Conservation (phyloP, 2,329 filamentous ascomycete genomes). For the Penicillium corylophilum region DNA sequence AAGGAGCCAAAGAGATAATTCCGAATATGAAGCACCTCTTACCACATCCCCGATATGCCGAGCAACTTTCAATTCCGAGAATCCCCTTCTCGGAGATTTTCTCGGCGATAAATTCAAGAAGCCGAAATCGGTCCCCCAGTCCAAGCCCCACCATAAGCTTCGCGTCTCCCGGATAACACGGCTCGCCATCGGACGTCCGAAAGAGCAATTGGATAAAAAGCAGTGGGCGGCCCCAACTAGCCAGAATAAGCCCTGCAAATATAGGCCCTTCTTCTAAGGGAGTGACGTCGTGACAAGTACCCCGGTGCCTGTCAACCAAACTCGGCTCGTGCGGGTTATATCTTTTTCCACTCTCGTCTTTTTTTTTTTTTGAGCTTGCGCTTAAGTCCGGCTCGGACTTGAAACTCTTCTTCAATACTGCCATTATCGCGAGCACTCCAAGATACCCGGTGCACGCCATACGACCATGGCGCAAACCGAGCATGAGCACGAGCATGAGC, state of each 20-base stretch:
- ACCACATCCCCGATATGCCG: too few relatives aligned
- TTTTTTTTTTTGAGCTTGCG: not conserved
- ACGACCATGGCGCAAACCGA: not conserved
- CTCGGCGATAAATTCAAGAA: not conserved
- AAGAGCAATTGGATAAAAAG: slow-evolving; percentile 5
- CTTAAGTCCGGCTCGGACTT: not conserved
- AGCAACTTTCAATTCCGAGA: too few relatives aligned
- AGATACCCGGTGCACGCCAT: not conserved
- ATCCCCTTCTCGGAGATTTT: not conserved
- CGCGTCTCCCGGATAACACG: slow-evolving; percentile 27
- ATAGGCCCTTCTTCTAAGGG: not conserved
- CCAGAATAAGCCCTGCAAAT: not conserved
- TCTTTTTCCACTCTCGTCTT: slow-evolving; percentile 5
- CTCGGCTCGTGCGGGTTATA: not conserved
- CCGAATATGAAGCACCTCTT: not conserved
- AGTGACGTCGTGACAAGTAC: slow-evolving; percentile 1
- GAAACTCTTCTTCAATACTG: not conserved
- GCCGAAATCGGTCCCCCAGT: slow-evolving; percentile 5
- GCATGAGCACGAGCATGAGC: slow-evolving; percentile 11
- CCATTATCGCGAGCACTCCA: not conserved
- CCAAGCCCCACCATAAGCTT: slow-evolving; percentile 8
- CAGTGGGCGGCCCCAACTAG: not conserved
- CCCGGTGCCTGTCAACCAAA: not conserved
- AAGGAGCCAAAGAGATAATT: not conserved
- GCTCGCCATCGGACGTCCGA: slow-evolving; percentile 25